Evolutionary conservation across 495 filamentous ascomycete genomes (phyloP).

Genomic region (Xylaria curta): DNA sequence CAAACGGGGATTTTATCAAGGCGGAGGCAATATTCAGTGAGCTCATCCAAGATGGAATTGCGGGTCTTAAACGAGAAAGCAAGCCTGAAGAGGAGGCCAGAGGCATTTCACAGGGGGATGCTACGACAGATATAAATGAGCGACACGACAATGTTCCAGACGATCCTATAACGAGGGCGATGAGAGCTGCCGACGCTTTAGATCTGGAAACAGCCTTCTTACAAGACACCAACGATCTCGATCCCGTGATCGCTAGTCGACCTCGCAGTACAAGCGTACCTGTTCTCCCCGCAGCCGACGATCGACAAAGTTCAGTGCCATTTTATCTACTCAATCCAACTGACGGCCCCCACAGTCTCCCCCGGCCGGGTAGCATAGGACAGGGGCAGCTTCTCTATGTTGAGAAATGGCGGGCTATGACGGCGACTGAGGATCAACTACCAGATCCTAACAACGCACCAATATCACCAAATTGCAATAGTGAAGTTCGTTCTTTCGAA

Average conservation of each 20-base stretch:
- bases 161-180: constrained; percentile 51
- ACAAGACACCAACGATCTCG: constrained; percentile 47
- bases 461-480: neutral
- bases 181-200: constrained; percentile 59
- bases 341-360: constrained; percentile 9
- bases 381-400: neutral
- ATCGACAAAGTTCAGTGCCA: constrained; percentile 36
- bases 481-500: constrained; percentile 15
- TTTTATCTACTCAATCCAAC: constrained; percentile 40
- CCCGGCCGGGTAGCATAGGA: constrained; percentile 1
- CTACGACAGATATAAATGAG: constrained; percentile 1
- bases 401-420: constrained; percentile 13
- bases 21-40: constrained; percentile 53
- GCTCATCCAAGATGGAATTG: constrained; percentile 51
- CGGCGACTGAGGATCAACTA: constrained; percentile 22
- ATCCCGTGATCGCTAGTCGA: constrained; percentile 39
- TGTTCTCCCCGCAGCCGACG: constrained; percentile 34
- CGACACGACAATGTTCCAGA: constrained; percentile 29
- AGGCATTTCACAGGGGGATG: constrained; percentile 10
- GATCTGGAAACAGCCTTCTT: constrained; percentile 53
- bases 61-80: constrained; percentile 38
- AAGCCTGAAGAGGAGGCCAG: constrained; percentile 1
- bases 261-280: constrained; percentile 48
- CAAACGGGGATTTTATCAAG: constrained; percentile 46
- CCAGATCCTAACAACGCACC: constrained; percentile 4